A percentile compares a stretch with the other conserved stretches of the same genome.
Conservation (phyloP, 345 rosid species). For the Populus nigra region DNA sequence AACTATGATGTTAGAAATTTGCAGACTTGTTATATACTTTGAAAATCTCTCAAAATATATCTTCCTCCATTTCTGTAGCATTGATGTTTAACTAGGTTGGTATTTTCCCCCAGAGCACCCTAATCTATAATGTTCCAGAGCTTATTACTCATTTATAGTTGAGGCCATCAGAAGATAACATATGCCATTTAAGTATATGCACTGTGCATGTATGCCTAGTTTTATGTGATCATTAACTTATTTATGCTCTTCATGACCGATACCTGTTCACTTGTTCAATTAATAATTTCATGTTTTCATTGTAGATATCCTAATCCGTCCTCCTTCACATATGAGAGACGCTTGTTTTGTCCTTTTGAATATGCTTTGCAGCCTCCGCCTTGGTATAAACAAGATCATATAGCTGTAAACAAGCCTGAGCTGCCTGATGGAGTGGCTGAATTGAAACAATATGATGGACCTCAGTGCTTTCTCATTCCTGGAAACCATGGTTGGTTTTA, state of each 20-base stretch:
- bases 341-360: conserved; percentile 91
- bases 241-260: background rate
- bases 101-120: background rate
- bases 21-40: background rate
- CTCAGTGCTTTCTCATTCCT: conserved; percentile 90
- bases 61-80: background rate
- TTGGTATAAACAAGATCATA: conserved; percentile 66
- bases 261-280: background rate
- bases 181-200: background rate
- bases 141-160: background rate
- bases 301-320: conserved; percentile 97
- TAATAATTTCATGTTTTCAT: conserved; percentile 11
- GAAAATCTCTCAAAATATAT: background rate
- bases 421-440: conserved; percentile 63
- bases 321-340: conserved; percentile 77
- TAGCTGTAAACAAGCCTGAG: conserved; percentile 88
- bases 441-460: conserved; percentile 84
- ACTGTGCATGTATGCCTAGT: background rate
- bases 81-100: background rate
- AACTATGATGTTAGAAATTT: background rate
- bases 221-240: conserved; percentile 1
- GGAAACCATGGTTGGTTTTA: conserved; percentile 89
- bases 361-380: conserved; percentile 93
- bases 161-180: background rate
- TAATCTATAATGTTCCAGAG: background rate